Evolutionary conservation across 768 basidiomycete genomes (phyloP).

Genomic region (Trametes elegans): DNA sequence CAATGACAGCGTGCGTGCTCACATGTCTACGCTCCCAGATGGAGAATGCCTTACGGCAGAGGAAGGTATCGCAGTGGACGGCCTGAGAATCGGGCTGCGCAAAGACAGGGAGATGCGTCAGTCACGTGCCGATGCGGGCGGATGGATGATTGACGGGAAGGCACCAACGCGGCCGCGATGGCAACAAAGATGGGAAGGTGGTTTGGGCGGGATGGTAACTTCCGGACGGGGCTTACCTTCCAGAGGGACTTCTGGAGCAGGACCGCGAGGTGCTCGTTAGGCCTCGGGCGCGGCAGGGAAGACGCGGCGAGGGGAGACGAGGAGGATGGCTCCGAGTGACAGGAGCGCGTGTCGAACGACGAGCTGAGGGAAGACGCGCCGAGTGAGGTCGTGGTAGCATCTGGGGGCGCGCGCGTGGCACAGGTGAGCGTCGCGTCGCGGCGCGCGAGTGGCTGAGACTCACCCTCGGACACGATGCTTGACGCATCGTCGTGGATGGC

Average conservation of each 20-base stretch:
- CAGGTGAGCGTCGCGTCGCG: conserved; percentile 1
- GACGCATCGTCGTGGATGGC: conserved; percentile 12
- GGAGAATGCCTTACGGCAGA: conserved; percentile 63
- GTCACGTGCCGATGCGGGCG: conserved; percentile 19
- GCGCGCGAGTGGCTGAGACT: background rate
- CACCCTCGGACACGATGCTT: conserved; percentile 17
- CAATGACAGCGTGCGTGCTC: conserved; percentile 30
- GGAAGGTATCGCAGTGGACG: conserved; percentile 67
- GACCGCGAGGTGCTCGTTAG: conserved; percentile 77
- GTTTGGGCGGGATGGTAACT: background rate
- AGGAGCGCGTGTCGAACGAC: conserved; percentile 26
- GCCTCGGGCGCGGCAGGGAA: conserved; percentile 21
- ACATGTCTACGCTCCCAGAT: conserved; percentile 76
- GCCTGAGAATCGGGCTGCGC: conserved; percentile 61
- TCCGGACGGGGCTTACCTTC: conserved; percentile 49
- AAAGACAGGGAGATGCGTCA: conserved; percentile 21
- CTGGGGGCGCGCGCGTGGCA: conserved; percentile 4
- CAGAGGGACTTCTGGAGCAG: conserved; percentile 66
- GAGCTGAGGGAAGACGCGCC: conserved; percentile 26
- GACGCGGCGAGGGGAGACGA: conserved; percentile 17
- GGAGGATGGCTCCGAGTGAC: conserved; percentile 23
- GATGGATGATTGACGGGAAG: background rate
- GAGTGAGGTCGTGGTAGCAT: conserved; percentile 24
- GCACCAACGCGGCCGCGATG: conserved; percentile 9
- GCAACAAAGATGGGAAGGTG: conserved; percentile 7